These are phyloP conservation scores for Quercus bicolor DNA, from an alignment of 306 rosid genomes.

Conservation along the genomic window DNA sequence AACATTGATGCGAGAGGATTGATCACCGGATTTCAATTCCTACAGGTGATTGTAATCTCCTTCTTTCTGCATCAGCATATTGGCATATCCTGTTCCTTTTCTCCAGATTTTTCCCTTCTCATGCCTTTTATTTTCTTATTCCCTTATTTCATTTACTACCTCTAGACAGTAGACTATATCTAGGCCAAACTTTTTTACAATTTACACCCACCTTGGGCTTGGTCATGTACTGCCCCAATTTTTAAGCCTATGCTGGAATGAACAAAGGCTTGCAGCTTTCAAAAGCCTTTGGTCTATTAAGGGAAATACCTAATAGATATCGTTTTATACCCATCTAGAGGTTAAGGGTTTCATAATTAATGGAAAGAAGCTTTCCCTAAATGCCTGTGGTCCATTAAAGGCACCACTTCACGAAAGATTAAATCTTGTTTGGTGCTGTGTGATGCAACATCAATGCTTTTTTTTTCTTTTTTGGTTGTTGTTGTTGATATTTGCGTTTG, in stretches of 20 bases:
- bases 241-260: neutral
- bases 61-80: neutral
- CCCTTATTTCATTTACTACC: neutral
- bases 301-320: neutral
- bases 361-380: neutral
- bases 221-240: neutral
- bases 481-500: neutral
- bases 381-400: neutral
- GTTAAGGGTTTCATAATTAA: neutral
- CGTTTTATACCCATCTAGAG: neutral
- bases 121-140: neutral
- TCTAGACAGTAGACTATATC: neutral
- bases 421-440: neutral
- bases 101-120: neutral
- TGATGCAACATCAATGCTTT: neutral
- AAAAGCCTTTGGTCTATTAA: neutral
- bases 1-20: conserved; percentile 77
- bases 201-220: neutral
- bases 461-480: too few relatives aligned
- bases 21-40: conserved; percentile 81
- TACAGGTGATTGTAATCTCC: conserved; percentile 56
- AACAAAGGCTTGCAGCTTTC: neutral
- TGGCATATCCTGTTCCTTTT: neutral
- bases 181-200: neutral
- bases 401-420: neutral